A percentile compares a stretch with the other conserved stretches of the same genome.
These are phyloP conservation scores for Botrytis pseudocinerea DNA, from an alignment of 2,329 filamentous ascomycete species.

Conservation along the genomic window DNA sequence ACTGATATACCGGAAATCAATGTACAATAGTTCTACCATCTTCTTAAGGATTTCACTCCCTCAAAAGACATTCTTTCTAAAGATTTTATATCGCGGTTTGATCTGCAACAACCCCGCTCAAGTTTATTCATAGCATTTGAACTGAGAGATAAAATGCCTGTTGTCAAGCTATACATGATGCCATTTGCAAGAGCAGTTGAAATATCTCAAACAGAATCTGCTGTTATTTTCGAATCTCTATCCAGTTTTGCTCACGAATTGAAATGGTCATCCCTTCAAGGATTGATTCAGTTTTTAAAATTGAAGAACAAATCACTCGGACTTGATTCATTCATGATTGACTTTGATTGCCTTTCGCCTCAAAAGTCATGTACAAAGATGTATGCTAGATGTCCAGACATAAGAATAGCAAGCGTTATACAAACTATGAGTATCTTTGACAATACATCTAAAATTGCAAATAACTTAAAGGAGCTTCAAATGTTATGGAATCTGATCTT, in stretches of 20 bases:
- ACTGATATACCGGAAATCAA: not conserved
- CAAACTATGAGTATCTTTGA: slow-evolving; percentile 1
- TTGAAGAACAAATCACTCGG: too few species aligned
- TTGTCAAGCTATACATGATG: not conserved
- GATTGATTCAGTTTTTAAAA: not conserved
- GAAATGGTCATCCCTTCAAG: not conserved
- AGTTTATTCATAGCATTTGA: slow-evolving; percentile 8
- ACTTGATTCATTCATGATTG: slow-evolving; percentile 6
- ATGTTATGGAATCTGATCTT: not conserved
- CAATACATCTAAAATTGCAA: not conserved
- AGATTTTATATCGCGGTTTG: too few species aligned
- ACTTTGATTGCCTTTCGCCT: not conserved
- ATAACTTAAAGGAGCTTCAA: not conserved
- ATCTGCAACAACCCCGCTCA: not conserved
- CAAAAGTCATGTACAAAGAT: not conserved
- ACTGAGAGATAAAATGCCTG: not conserved
- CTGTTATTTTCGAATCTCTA: not conserved
- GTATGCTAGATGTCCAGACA: not conserved
- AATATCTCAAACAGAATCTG: not conserved
- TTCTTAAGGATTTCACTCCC: not conserved
- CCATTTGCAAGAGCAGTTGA: not conserved
- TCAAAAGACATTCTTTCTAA: not conserved
- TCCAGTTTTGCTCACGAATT: not conserved
- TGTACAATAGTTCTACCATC: not conserved
- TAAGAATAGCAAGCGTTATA: not conserved